Base-by-base conservation (phyloP, 768 basidiomycete species). In the Phylloporus sp. region DNA sequence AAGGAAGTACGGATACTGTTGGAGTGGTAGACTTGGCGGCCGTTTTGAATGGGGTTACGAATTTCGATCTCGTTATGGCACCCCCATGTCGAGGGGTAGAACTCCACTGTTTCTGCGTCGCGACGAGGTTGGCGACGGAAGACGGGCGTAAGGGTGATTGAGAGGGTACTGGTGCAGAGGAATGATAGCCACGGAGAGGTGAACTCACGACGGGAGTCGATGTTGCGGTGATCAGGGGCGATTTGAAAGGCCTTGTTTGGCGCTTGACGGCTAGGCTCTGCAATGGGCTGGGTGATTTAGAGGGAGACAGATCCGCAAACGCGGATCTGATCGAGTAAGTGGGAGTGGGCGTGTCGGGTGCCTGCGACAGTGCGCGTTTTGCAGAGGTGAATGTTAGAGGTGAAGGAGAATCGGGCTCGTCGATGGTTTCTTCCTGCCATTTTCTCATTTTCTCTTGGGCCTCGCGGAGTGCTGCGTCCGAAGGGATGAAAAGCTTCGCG, bases 1-100 rank as follows among this genome's bases (percentile, higher is more conserved):
- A 17, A 20, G 49, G 20, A 32, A 21, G 20, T 29, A 20, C n/a
- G 26, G 37, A 38, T 31, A 44, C 15, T 13, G 20, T 38, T 15
- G 42, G 27, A 21, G 74, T 70, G 29, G 69, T 69, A 37, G 76
- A 75, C 50, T 66, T 68, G 68, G 76, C 69, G 22, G 74, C 76
- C 6, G 63, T 43, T 56, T 84, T 86, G 60, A 86, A 85, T 0
- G 82, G 82, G 2, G 82, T 84, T 7, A 74, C 63, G 49, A 84
- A 84, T n/a, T 69, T 70, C 26, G 56, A 50, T 50, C 48, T 60
- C 9, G 69, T 65, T 27, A 71, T 64, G 6, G 64, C 62, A 24
- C 50, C 61, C 40, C 62, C 63, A 13, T 33, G 54, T 35, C 50
- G 48, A 22, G 53, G 56, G 15, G 56, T 60, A 32, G 65, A 61